Base-by-base conservation (phyloP, 164 flowering plant genomes). In the Berberis vulgaris region DNA sequence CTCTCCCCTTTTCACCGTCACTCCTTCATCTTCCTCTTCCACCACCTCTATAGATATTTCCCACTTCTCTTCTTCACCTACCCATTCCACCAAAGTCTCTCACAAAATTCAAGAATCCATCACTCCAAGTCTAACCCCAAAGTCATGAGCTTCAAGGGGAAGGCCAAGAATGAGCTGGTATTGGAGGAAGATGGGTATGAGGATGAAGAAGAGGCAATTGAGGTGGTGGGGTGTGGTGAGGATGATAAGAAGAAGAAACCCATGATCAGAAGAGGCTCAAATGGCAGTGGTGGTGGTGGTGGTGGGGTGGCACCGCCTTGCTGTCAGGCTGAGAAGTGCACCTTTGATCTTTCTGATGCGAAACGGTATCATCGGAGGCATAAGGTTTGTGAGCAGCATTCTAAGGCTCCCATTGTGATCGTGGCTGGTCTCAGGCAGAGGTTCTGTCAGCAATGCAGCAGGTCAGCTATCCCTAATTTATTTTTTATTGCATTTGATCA, bases 361-460 rank as follows among this genome's bases (percentile, higher is more conserved):
- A 94, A 91, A 81, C 88, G 84, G 69, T 94, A 91, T 74, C 96
- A 91, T 79, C 84, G 95, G 12, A 84, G 99, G 4, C 96, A 94
- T 62, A 91, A 88, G 79, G 97, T 94, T 53, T 94, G 99, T 68
- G 97, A 94, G 85, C 83, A 82, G 61, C 99, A 94, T 80, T 91
- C 99, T 65, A 94, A 94, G 57, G 87, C 97, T 6, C 62, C 96
- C 41, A 82, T 86, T 45, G 99, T 91, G 63, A 65, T 88, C 66
- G 84, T 85, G 69, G 74, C 71, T 70, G 97, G 96, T 40, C 57
- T 86, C 61, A 86, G 92, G 58, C 97, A 89, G 84, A 86, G 99
- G 11, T 94, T 94, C 82, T 94, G 99, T 74, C 99, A 94, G 64
- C 99, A 94, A 66, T 94, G 99, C 65, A 91, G 99, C 96, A 86